Evolutionary conservation across 148 eudicot species (phyloP).

Genomic region (Rhododendron ferrugineum): DNA sequence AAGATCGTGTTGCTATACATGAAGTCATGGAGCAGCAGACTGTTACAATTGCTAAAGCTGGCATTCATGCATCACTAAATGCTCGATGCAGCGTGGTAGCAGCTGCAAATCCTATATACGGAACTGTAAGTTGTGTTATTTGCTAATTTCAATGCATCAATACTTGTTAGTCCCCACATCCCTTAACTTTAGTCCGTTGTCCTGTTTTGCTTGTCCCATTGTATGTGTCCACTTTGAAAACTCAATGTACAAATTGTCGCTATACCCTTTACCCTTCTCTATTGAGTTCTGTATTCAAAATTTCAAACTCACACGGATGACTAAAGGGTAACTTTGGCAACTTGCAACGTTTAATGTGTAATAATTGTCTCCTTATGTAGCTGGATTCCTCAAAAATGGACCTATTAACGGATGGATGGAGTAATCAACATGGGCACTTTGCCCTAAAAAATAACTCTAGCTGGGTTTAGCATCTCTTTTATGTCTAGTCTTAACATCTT

Average conservation of each 20-base stretch:
- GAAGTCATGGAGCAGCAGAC: constrained; percentile 99
- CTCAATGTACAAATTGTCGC: neutral
- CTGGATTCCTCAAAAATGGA: neutral
- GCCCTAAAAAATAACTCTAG: neutral
- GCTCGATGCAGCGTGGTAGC: constrained; percentile 99
- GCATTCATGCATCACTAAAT: constrained; percentile 97
- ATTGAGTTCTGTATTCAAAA: neutral
- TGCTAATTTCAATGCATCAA: neutral
- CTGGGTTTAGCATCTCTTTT: constrained; percentile 5
- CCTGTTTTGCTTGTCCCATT: neutral
- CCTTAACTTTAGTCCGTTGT: neutral
- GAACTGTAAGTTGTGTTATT: constrained; percentile 62
- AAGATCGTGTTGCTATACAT: constrained; percentile 98
- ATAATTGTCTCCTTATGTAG: neutral
- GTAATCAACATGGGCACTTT: neutral
- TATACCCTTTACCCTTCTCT: neutral
- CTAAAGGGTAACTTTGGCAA: neutral
- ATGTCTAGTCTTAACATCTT: neutral
- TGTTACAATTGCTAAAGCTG: constrained; percentile 99
- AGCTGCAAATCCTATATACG: constrained; percentile 99
- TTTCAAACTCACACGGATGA: neutral
- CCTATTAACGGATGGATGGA: neutral
- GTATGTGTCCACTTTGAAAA: neutral
- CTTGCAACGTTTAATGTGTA: neutral
- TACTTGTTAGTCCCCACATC: neutral